Percentiles rank a stretch among this genome's conserved stretches.
phyloP scores from a whole-genome alignment of 2,329 filamentous ascomycete genomes.

The Penicillium sp. region DNA sequence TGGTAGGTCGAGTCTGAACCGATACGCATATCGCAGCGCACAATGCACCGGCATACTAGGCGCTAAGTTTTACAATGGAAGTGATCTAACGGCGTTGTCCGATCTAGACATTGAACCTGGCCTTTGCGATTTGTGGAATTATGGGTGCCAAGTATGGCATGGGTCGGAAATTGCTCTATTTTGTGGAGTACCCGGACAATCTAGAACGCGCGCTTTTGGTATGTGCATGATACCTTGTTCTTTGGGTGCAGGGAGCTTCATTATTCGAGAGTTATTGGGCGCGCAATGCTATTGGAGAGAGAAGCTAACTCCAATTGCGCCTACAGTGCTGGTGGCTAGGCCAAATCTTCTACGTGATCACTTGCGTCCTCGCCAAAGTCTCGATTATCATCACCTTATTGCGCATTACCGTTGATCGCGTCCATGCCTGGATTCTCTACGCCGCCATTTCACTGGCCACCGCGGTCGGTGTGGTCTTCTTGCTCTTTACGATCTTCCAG shows the following conservation, averaged over 20 bases:
- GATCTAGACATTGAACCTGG: constrained; percentile 33
- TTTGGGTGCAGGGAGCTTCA: no score
- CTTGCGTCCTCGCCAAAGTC: constrained; percentile 55
- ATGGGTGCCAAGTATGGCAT: constrained; percentile 35
- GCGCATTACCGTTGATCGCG: constrained; percentile 53
- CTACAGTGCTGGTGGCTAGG: constrained; percentile 57
- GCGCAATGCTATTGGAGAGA: neutral
- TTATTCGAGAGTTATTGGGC: neutral
- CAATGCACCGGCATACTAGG: neutral
- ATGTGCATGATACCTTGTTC: constrained; percentile 6
- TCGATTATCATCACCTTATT: constrained; percentile 60
- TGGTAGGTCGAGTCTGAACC: constrained; percentile 30
- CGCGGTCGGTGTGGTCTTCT: constrained; percentile 53
- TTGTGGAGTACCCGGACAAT: constrained; percentile 27
- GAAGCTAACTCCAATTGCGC: neutral
- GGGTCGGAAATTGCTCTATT: constrained; percentile 30
- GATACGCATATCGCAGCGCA: neutral
- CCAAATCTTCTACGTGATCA: constrained; percentile 58
- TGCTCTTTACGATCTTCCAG: constrained; percentile 58
- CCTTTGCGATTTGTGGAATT: constrained; percentile 37
- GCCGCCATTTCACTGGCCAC: constrained; percentile 51
- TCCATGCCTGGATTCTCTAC: constrained; percentile 56
- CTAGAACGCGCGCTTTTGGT: constrained; percentile 35
- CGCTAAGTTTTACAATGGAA: neutral
- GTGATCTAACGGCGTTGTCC: neutral